Percentiles rank a stretch among this genome's conserved stretches.
phyloP scores from a whole-genome alignment of 2,329 filamentous ascomycete species.

The Fusarium sp. region DNA sequence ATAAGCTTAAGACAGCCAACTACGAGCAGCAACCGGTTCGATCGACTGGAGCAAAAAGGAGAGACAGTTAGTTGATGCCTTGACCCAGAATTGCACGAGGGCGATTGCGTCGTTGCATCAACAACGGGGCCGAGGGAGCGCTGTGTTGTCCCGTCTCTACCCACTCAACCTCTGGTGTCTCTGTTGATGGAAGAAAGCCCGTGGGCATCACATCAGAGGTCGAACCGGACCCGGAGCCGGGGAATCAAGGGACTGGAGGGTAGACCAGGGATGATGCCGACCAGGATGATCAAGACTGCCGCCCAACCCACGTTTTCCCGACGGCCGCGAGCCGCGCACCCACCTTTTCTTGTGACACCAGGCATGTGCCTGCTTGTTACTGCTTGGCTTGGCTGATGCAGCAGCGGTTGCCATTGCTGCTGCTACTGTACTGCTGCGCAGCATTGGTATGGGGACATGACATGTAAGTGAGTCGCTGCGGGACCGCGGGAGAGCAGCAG shows the following conservation, averaged over 20 bases:
- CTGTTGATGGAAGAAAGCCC: not conserved
- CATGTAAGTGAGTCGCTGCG: slow-evolving; percentile 21
- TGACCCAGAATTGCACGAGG: slow-evolving; percentile 11
- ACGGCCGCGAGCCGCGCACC: slow-evolving; percentile 24
- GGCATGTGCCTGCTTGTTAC: slow-evolving; percentile 6
- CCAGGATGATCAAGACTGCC: slow-evolving; percentile 29
- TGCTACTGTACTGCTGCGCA: slow-evolving; percentile 1
- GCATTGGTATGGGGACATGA: slow-evolving; percentile 20
- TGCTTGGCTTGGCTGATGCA: not conserved
- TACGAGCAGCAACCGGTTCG: not conserved
- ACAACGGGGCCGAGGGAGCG: slow-evolving; percentile 26
- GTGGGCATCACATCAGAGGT: not conserved
- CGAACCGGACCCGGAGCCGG: slow-evolving; percentile 27
- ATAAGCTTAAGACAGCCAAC: slow-evolving; percentile 11
- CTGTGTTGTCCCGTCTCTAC: slow-evolving; percentile 34
- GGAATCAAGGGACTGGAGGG: slow-evolving; percentile 27
- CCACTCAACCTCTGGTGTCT: slow-evolving; percentile 12
- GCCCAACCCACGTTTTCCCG: slow-evolving; percentile 38
- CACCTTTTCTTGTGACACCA: slow-evolving; percentile 14
- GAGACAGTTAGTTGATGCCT: not conserved
- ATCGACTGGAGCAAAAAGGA: not conserved
- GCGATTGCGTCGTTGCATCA: slow-evolving; percentile 14
- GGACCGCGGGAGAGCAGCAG: slow-evolving; percentile 4
- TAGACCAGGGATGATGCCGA: slow-evolving; percentile 33
- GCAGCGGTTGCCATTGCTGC: not conserved